These are phyloP conservation scores for Calonectria fujianensis DNA, from an alignment of 2,329 filamentous ascomycete genomes.

Conservation along the genomic window DNA sequence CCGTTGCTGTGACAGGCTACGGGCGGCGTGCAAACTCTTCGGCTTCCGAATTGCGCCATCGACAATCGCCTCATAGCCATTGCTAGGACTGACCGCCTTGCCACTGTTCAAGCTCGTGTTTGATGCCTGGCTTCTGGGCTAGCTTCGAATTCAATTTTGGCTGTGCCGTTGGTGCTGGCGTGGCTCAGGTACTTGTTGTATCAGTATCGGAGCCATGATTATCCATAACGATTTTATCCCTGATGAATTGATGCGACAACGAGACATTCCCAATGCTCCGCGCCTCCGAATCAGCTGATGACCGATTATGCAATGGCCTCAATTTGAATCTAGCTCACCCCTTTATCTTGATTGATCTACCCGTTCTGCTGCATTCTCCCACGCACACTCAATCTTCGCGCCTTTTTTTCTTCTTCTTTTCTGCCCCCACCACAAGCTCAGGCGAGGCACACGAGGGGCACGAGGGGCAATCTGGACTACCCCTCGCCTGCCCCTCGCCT, in stretches of 20 bases:
- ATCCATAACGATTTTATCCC: background rate
- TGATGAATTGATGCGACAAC: background rate
- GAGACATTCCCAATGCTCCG: background rate
- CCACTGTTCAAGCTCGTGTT: conserved; percentile 9
- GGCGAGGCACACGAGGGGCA: conserved; percentile 29
- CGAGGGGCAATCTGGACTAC: conserved; percentile 6
- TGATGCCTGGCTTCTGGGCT: conserved; percentile 31
- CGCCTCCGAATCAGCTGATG: background rate
- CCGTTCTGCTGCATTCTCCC: conserved; percentile 11
- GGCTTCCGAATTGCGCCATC: conserved; percentile 57
- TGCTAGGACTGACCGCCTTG: conserved; percentile 28
- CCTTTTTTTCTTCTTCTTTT: background rate
- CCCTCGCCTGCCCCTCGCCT: conserved; percentile 24
- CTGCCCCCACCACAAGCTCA: background rate
- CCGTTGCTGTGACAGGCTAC: conserved; percentile 35
- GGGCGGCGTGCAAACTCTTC: conserved; percentile 44
- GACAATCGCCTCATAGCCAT: conserved; percentile 48
- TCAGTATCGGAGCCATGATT: background rate
- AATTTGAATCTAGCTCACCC: background rate
- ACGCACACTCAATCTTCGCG: background rate
- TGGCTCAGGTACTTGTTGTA: background rate
- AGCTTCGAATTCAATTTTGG: conserved; percentile 25
- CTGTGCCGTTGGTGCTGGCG: conserved; percentile 29
- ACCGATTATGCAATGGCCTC: background rate
- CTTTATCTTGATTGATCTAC: conserved; percentile 26